Percentiles rank a stretch among this genome's conserved stretches.
Conservation (phyloP, 768 basidiomycete genomes). For the Hericium rajendrae region DNA sequence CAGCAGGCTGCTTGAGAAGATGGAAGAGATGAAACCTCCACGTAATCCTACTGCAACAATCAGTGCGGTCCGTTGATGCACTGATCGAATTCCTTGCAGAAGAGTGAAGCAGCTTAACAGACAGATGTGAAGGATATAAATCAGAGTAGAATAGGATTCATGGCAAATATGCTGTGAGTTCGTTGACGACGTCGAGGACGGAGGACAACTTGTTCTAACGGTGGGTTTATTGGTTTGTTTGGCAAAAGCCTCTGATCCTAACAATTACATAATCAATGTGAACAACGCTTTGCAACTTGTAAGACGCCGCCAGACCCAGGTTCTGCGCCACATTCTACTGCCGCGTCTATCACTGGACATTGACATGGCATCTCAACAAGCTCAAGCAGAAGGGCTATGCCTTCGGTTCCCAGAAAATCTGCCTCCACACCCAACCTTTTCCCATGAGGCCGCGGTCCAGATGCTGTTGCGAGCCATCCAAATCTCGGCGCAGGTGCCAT, state of each 20-base stretch:
- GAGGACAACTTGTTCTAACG: not conserved
- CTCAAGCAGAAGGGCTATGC: conserved; percentile 51
- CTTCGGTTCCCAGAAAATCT: conserved; percentile 65
- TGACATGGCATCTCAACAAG: conserved; percentile 25
- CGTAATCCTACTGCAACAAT: too few species aligned
- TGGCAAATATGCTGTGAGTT: too few species aligned
- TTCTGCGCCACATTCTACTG: not conserved
- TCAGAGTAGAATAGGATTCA: too few species aligned
- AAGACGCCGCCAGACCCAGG: too few species aligned
- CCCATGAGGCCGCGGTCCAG: conserved; percentile 44
- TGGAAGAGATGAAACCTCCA: too few species aligned
- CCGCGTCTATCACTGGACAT: not conserved
- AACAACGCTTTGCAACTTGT: not conserved
- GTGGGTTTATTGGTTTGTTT: not conserved
- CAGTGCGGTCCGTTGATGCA: too few species aligned
- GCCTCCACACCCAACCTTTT: conserved; percentile 44
- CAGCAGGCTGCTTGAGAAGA: too few species aligned
- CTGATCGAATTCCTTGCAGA: too few species aligned
- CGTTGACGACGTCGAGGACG: not conserved
- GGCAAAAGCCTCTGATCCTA: not conserved
- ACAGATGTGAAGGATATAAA: too few species aligned
- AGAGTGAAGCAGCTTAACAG: too few species aligned
- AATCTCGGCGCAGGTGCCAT: conserved; percentile 50
- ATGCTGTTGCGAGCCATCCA: conserved; percentile 54
- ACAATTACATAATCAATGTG: not conserved